Conservation (phyloP, 768 basidiomycete species). For the Sarcodon sp. region DNA sequence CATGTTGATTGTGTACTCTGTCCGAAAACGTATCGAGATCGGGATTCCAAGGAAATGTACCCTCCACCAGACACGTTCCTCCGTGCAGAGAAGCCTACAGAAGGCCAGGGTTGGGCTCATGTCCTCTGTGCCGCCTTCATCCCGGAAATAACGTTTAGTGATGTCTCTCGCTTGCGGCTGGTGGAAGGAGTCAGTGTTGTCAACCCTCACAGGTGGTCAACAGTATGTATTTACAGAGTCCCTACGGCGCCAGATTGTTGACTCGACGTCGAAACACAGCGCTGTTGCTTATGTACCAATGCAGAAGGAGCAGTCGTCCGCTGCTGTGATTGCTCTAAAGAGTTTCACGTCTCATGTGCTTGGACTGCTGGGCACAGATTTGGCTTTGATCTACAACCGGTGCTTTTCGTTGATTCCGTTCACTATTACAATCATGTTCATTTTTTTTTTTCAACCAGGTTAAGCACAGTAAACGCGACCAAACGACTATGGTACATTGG, state of each 20-base stretch:
- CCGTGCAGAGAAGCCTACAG: constrained; percentile 78
- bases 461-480: constrained; percentile 64
- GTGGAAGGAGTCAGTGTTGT: constrained; percentile 81
- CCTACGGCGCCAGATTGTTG: not conserved
- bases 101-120: constrained; percentile 90
- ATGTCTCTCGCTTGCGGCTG: constrained; percentile 56
- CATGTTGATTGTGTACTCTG: constrained; percentile 76
- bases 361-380: constrained; percentile 78
- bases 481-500: constrained; percentile 54
- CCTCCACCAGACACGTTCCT: constrained; percentile 52
- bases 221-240: constrained; percentile 31
- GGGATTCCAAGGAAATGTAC: constrained; percentile 24
- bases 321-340: constrained; percentile 70
- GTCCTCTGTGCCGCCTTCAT: constrained; percentile 82
- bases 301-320: constrained; percentile 68
- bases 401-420: constrained; percentile 21
- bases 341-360: constrained; percentile 85
- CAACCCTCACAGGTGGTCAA: constrained; percentile 55
- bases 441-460: constrained; percentile 33
- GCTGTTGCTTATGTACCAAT: constrained; percentile 56
- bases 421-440: not conserved
- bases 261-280: constrained; percentile 5
- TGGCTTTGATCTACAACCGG: constrained; percentile 86
- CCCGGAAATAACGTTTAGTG: constrained; percentile 74
- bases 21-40: constrained; percentile 42